Evolutionary conservation across 2,329 filamentous ascomycete species (phyloP).

Genomic region (Colletotrichum orchidophilum): DNA sequence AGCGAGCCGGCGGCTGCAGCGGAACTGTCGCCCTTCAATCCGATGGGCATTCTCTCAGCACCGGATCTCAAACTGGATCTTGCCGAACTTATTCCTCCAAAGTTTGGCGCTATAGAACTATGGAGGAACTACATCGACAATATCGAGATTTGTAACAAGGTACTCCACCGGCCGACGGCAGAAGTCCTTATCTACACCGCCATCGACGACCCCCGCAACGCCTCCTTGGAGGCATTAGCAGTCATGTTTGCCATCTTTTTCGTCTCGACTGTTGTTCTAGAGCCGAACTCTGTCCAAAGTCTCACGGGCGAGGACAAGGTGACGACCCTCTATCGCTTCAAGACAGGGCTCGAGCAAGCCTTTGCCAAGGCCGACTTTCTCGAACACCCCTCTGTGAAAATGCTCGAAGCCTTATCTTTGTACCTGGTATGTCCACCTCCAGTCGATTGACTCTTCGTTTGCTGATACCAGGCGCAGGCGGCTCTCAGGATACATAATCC

Average conservation of each 20-base stretch:
- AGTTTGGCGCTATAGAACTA: conserved; percentile 39
- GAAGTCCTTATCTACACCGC: conserved; percentile 45
- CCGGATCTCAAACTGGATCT: conserved; percentile 31
- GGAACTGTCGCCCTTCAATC: conserved; percentile 40
- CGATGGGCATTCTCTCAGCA: conserved; percentile 45
- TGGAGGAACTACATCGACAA: conserved; percentile 43
- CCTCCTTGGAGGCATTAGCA: conserved; percentile 42
- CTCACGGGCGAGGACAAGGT: conserved; percentile 38
- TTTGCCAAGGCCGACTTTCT: conserved; percentile 50
- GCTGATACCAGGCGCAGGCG: conserved; percentile 33
- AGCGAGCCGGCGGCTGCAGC: not conserved
- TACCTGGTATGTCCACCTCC: conserved; percentile 44
- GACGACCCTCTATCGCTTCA: conserved; percentile 41
- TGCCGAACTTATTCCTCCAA: conserved; percentile 38
- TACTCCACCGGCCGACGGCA: conserved; percentile 42
- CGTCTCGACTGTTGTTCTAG: conserved; percentile 53
- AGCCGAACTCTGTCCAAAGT: conserved; percentile 45
- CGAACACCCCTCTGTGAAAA: conserved; percentile 47
- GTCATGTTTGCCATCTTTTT: conserved; percentile 61
- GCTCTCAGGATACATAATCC: conserved; percentile 44
- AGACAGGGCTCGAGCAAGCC: conserved; percentile 47
- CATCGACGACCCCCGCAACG: conserved; percentile 40
- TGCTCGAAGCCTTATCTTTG: conserved; percentile 48
- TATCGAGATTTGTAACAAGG: conserved; percentile 42
- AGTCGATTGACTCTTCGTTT: conserved; percentile 22